phyloP scores from a whole-genome alignment of 176 grass and related monocot genomes.

The Carex littledalei region DNA sequence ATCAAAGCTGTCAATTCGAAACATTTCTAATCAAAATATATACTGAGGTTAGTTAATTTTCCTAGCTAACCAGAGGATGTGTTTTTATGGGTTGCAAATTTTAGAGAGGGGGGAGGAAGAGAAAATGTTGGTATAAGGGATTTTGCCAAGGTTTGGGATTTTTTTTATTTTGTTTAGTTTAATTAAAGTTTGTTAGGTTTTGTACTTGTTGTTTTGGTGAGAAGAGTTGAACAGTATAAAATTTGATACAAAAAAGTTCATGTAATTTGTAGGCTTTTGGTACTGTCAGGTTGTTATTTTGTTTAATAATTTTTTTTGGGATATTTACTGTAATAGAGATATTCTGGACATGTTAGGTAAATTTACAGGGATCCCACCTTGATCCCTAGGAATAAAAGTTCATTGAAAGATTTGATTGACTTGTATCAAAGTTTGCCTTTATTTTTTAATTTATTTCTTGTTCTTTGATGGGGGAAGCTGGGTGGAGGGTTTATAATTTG shows the following conservation, averaged over 20 bases:
- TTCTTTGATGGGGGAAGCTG: not conserved
- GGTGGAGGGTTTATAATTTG: constrained; percentile 1
- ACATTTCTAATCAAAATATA: constrained; percentile 28
- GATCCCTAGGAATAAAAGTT: constrained; percentile 24
- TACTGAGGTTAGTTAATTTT: constrained; percentile 31
- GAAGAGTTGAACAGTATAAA: constrained; percentile 28
- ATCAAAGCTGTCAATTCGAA: constrained; percentile 24
- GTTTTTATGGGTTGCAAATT: constrained; percentile 24
- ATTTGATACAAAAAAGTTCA: constrained; percentile 25
- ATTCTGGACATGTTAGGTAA: constrained; percentile 25
- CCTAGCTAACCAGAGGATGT: constrained; percentile 27
- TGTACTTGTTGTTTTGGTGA: constrained; percentile 24
- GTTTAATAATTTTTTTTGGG: constrained; percentile 20
- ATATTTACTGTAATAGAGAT: constrained; percentile 25
- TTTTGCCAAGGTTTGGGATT: constrained; percentile 14
- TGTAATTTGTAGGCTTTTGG: constrained; percentile 31
- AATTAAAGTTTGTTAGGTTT: constrained; percentile 27
- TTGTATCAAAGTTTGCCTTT: constrained; percentile 11
- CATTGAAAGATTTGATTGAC: constrained; percentile 20
- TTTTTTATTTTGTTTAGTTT: constrained; percentile 19
- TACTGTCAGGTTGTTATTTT: constrained; percentile 25
- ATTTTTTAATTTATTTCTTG: not conserved
- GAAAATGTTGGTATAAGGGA: constrained; percentile 18
- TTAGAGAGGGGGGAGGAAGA: not conserved
- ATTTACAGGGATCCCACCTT: constrained; percentile 23